phyloP scores from a whole-genome alignment of 306 rosid genomes.

The Prunus davidiana region DNA sequence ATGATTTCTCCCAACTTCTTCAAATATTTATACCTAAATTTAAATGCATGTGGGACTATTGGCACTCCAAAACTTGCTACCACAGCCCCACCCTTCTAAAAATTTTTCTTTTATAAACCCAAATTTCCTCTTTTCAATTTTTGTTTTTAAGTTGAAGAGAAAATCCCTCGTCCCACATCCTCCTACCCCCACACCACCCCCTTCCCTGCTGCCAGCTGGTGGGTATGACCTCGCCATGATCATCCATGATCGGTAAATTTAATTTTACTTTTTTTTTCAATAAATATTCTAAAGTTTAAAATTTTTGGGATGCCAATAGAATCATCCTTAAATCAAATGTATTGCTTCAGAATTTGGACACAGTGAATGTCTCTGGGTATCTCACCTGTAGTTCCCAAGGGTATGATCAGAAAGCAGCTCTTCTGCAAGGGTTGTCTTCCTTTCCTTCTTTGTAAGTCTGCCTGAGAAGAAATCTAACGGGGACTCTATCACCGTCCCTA shows the following conservation, averaged over 20 bases:
- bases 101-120: background rate
- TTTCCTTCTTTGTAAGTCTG: conserved; percentile 80
- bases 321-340: background rate
- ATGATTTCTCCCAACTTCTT: background rate
- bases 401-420: conserved; percentile 52
- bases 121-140: background rate
- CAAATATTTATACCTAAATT: background rate
- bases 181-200: background rate
- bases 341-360: conserved; percentile 4
- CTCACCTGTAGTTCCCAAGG: conserved; percentile 53
- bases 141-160: too few species aligned
- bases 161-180: background rate
- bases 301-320: background rate
- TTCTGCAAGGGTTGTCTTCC: conserved; percentile 68
- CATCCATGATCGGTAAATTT: too few species aligned
- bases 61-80: background rate
- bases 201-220: background rate
- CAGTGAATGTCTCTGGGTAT: background rate
- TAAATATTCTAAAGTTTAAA: too few species aligned
- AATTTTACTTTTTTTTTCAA: too few species aligned
- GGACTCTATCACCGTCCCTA: conserved; percentile 75
- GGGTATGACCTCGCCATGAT: background rate
- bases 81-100: background rate
- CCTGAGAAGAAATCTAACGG: conserved; percentile 63
- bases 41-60: background rate